Conservation (phyloP, 768 basidiomycete genomes). For the Exidia glandulosa region DNA sequence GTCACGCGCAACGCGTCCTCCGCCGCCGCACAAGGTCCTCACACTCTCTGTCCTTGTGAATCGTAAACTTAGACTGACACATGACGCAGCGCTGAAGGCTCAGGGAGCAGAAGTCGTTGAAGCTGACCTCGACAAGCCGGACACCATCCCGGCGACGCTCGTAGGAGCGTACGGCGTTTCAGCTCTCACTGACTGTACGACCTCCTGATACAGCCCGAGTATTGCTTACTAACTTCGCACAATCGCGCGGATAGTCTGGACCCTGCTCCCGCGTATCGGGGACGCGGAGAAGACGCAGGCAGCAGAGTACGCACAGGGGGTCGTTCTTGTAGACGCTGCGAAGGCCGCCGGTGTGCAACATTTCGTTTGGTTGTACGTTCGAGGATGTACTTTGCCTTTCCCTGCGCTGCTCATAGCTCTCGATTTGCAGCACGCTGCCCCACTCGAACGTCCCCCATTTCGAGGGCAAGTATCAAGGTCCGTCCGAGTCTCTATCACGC, state of each 20-base stretch:
- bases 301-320: constrained; percentile 5
- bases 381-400: not conserved
- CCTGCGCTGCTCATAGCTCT: not conserved
- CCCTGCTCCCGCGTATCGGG: not conserved
- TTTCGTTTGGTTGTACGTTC: constrained; percentile 13
- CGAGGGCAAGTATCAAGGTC: constrained; percentile 2
- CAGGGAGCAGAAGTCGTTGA: constrained; percentile 15
- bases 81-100: constrained; percentile 8
- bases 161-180: constrained; percentile 10
- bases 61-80: not conserved
- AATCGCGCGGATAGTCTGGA: too few relatives aligned
- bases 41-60: not conserved
- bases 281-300: not conserved
- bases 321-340: constrained; percentile 14
- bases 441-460: constrained; percentile 1
- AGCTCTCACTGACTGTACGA: constrained; percentile 7
- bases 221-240: not conserved
- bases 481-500: not conserved
- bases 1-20: constrained; percentile 21
- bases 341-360: constrained; percentile 15
- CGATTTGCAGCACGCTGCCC: not conserved
- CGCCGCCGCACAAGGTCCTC: constrained; percentile 14
- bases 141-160: constrained; percentile 2
- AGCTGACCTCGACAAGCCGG: constrained; percentile 1
- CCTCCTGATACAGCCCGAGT: not conserved